Evolutionary conservation across 192 early-diverging fungal species (phyloP).

Genomic region (Backusella sp.): DNA sequence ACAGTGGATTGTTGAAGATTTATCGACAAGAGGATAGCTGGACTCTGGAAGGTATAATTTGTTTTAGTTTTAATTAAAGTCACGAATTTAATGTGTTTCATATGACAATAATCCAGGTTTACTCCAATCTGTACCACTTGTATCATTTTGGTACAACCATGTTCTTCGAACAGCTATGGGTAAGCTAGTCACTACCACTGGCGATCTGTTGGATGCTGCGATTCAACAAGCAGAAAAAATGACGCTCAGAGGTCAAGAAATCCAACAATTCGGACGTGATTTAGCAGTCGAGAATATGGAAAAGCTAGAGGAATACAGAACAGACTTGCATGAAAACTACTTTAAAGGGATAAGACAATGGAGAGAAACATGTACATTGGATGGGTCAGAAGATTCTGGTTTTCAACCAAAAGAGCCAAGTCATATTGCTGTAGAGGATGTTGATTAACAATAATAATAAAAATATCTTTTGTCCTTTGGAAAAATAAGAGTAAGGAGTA

Average conservation of each 20-base stretch:
- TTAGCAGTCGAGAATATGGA: slow-evolving; percentile 35
- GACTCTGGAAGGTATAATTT: slow-evolving; percentile 49
- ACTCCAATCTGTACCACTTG: slow-evolving; percentile 50
- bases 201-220: slow-evolving; percentile 52
- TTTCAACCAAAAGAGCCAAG: neutral
- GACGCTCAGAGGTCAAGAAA: slow-evolving; percentile 31
- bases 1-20: slow-evolving; percentile 47
- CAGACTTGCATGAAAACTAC: slow-evolving; percentile 33
- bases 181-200: slow-evolving; percentile 44
- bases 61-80: neutral
- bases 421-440: neutral
- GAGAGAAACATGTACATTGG: slow-evolving; percentile 24
- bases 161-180: slow-evolving; percentile 51
- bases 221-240: slow-evolving; percentile 39
- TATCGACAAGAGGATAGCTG: slow-evolving; percentile 59
- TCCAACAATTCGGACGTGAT: slow-evolving; percentile 31
- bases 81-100: slow-evolving; percentile 15
- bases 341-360: slow-evolving; percentile 22
- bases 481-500: neutral
- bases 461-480: neutral
- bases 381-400: neutral
- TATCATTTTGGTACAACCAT: slow-evolving; percentile 60
- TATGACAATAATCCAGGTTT: slow-evolving; percentile 27
- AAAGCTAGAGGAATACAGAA: slow-evolving; percentile 34
- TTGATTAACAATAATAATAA: neutral